Base-by-base conservation (phyloP, 805 yeast species). In the Suhomyces sp. region DNA sequence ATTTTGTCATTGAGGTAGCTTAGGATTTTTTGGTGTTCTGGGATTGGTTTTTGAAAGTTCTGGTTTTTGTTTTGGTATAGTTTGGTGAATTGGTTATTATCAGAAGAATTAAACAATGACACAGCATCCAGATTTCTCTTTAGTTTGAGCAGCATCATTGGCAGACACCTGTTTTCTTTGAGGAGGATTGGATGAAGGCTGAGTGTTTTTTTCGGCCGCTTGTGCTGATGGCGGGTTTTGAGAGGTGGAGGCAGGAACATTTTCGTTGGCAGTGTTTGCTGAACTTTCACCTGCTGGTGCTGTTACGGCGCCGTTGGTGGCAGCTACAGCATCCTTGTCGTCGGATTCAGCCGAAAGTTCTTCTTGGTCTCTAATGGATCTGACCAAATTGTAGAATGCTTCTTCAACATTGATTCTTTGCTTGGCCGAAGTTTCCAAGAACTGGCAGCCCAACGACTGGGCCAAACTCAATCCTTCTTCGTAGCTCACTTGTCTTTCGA, bases 341-440 rank as follows among this genome's bases (percentile, higher is more conserved):
- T 13, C 35, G 7, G 46, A n/a, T 13, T 45, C 22, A 17, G 31
- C 46, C 7, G 51, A 40, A 38, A 49, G 59, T 42, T 44, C 45
- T 49, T 58, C 36, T 17, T 58, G 60, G 44, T 63, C 68, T 57
- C 71, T 79, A 50, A 86, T 82, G 44, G 77, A 74, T 59, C 90
- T 78, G 13, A 86, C 88, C 57, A 87, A 67, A 38, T 83, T 85
- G 64, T 79, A 85, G 68, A 90, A 90, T 2, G 92, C 87, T 62
- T 86, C 90, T 65, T 90, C 96, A 45, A 94, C 97, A 62, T 94
- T 92, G 59, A 87, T 80, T 54, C 96, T 86, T 62, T 87, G 89
- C 70, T 94, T 94, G 23, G 98, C 98, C 41, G 93, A 85, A 1
- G 98, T 90, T 72, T 94, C 99, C 60, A 92, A 79, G 67, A 92